phyloP scores from a whole-genome alignment of 768 basidiomycete genomes.

The Podaxis mareebaensis region DNA sequence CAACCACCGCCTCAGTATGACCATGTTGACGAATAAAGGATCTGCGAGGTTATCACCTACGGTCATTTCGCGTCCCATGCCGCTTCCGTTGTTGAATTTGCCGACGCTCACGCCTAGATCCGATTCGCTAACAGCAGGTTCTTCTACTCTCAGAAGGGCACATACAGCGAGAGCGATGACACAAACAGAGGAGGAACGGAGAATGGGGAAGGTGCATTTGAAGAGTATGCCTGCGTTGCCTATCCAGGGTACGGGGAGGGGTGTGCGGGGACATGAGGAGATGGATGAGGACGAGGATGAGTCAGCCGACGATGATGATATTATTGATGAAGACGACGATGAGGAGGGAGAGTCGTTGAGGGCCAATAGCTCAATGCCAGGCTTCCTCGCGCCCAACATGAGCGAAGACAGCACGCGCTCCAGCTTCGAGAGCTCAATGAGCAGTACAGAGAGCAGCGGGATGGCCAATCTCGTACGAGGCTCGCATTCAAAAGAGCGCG shows the following conservation, averaged over 20 bases:
- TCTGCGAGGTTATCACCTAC: slow-evolving; percentile 31
- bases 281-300: slow-evolving; percentile 36
- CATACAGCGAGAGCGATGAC: slow-evolving; percentile 3
- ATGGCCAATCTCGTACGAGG: neutral
- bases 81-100: slow-evolving; percentile 45
- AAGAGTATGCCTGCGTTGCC: slow-evolving; percentile 53
- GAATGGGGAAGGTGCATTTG: slow-evolving; percentile 40
- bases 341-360: slow-evolving; percentile 23
- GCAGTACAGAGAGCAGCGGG: slow-evolving; percentile 9
- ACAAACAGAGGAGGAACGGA: slow-evolving; percentile 13
- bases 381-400: slow-evolving; percentile 3
- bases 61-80: slow-evolving; percentile 30
- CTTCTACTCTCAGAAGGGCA: slow-evolving; percentile 13
- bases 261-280: slow-evolving; percentile 32
- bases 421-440: slow-evolving; percentile 25
- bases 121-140: slow-evolving; percentile 28
- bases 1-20: slow-evolving; percentile 28
- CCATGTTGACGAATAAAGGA: slow-evolving; percentile 17
- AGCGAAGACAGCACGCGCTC: slow-evolving; percentile 12
- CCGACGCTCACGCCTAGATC: slow-evolving; percentile 37
- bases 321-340: slow-evolving; percentile 38
- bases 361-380: neutral
- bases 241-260: slow-evolving; percentile 28
- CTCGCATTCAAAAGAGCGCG: neutral
- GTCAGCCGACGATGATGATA: slow-evolving; percentile 33